A percentile compares a stretch with the other conserved stretches of the same genome.
Conservation (phyloP, 441 rosid genomes). For the Gossypium davidsonii region DNA sequence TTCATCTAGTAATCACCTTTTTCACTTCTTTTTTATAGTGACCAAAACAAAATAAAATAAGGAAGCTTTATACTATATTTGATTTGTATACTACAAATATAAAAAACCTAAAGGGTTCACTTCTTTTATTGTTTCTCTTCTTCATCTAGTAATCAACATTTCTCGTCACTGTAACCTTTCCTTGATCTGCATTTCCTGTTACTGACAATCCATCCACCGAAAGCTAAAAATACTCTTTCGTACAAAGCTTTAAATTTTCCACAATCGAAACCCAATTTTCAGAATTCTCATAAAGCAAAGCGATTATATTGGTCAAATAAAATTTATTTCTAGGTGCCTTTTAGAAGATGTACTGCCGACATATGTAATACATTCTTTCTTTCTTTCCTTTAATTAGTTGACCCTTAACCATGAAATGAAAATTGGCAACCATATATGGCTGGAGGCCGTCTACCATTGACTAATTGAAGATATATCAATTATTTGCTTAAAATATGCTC, state of each 20-base stretch:
- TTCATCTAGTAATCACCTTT: too few relatives aligned
- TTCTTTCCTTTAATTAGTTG: background rate
- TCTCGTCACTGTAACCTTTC: too few relatives aligned
- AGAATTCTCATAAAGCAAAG: background rate
- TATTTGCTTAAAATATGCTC: background rate
- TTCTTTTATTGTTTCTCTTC: background rate
- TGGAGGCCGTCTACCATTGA: background rate
- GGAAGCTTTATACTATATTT: too few relatives aligned
- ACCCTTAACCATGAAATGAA: background rate
- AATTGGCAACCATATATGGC: background rate
- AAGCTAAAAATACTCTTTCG: background rate
- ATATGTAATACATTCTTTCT: background rate
- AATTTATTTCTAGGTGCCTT: too few relatives aligned
- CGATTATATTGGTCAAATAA: constrained; percentile 2
- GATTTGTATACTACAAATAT: too few relatives aligned
- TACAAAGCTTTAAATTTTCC: background rate
- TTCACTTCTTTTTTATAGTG: too few relatives aligned
- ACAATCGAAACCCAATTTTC: background rate
- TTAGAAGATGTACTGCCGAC: background rate
- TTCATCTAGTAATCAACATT: too few relatives aligned
- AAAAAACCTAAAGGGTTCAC: too few relatives aligned
- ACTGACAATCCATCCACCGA: background rate
- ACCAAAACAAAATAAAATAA: too few relatives aligned
- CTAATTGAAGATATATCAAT: background rate
- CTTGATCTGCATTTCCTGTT: too few relatives aligned